Conservation (phyloP, 148 eudicot genomes). For the Amaranthus palmeri region DNA sequence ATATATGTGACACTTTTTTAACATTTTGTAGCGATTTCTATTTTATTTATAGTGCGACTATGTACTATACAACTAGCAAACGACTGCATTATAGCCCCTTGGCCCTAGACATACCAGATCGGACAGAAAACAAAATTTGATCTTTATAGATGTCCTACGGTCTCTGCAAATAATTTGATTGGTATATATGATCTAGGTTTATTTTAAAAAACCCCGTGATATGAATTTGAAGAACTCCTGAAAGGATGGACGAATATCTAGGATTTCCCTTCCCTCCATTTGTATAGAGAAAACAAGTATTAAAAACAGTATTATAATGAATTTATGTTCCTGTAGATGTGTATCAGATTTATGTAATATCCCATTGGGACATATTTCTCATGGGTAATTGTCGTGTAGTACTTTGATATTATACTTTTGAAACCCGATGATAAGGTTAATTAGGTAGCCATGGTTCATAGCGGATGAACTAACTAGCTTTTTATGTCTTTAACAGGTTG, state of each 20-base stretch:
- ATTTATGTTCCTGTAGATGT: not conserved
- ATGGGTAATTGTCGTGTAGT: not conserved
- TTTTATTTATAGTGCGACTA: not conserved
- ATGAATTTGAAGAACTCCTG: too few relatives aligned
- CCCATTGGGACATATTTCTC: not conserved
- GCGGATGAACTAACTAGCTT: not conserved
- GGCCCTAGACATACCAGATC: not conserved
- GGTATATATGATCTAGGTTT: too few relatives aligned
- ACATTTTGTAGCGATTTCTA: not conserved
- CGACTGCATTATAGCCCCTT: not conserved
- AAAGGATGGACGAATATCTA: too few relatives aligned
- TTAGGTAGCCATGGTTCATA: not conserved
- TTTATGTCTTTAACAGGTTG: constrained; percentile 42
- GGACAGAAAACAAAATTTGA: not conserved
- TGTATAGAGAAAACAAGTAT: too few relatives aligned
- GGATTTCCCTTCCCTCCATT: too few relatives aligned
- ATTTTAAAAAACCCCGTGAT: too few relatives aligned
- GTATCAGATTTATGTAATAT: not conserved
- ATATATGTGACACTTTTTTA: too few relatives aligned
- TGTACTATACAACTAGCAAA: not conserved
- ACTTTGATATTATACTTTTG: not conserved
- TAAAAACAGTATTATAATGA: not conserved
- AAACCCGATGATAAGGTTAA: not conserved
- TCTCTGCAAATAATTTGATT: not conserved
- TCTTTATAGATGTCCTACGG: not conserved